Evolutionary conservation across 345 rosid species (phyloP).

Genomic region (Hevea brasiliensis): DNA sequence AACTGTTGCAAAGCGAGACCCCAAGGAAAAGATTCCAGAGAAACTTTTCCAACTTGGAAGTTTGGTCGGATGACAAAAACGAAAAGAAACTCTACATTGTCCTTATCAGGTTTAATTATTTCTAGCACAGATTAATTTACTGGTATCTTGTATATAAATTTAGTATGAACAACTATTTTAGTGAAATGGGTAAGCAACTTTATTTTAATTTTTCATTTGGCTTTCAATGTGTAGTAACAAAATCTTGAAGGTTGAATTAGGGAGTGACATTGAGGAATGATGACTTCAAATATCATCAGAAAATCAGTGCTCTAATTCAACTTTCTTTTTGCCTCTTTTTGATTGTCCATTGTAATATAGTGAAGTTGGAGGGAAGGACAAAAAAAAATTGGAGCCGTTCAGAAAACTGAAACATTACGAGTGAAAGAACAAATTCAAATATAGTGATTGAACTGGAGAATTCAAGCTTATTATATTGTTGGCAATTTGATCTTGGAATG

Average conservation of each 20-base stretch:
- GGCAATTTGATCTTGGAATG: background rate
- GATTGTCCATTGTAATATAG: background rate
- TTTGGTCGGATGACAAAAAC: conserved; percentile 95
- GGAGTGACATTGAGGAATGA: conserved; percentile 2
- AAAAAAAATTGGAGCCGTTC: background rate
- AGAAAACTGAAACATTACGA: background rate
- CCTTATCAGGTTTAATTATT: conserved; percentile 66
- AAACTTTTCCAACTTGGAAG: conserved; percentile 68
- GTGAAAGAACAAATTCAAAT: background rate
- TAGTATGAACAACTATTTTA: background rate
- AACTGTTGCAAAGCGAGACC: conserved; percentile 59
- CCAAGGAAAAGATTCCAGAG: conserved; percentile 62
- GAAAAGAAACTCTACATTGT: conserved; percentile 87
- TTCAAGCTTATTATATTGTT: background rate
- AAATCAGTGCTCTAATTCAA: background rate
- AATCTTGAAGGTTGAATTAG: background rate
- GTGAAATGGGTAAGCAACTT: background rate
- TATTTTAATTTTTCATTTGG: background rate
- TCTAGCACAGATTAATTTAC: background rate
- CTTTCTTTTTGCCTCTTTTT: background rate
- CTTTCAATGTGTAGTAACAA: background rate
- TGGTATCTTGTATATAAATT: conserved; percentile 1
- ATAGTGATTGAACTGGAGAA: background rate
- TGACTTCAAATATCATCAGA: background rate
- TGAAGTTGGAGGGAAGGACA: background rate